phyloP scores from a whole-genome alignment of 75 land plant genomes.

The Larix kaempferi region DNA sequence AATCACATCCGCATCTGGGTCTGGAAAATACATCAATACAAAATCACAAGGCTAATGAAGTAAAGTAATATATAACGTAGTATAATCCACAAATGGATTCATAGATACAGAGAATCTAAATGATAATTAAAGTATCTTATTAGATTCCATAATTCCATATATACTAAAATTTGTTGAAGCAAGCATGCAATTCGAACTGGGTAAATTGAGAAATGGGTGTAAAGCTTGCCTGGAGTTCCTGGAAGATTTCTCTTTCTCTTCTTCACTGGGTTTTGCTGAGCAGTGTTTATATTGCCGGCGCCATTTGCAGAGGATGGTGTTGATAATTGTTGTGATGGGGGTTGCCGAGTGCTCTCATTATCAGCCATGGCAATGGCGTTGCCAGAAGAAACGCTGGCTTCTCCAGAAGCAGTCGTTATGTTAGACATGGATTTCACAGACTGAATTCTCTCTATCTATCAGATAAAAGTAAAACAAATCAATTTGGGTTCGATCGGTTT shows the following conservation, averaged over 20 bases:
- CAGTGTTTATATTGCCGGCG: conserved; percentile 3
- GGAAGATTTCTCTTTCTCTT: conserved; percentile 72
- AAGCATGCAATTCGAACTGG: too few species aligned
- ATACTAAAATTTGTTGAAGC: too few species aligned
- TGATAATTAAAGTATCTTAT: too few species aligned
- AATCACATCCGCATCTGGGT: conserved; percentile 92
- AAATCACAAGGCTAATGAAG: too few species aligned
- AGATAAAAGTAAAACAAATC: neutral
- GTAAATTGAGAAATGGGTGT: neutral
- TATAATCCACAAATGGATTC: too few species aligned
- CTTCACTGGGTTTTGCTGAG: conserved; percentile 8
- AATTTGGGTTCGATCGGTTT: conserved; percentile 2
- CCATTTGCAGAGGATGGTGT: neutral
- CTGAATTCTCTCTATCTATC: too few species aligned
- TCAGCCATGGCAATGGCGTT: conserved; percentile 5
- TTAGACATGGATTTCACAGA: conserved; percentile 21
- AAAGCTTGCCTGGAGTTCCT: conserved; percentile 50
- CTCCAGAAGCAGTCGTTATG: conserved; percentile 34
- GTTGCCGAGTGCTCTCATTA: neutral
- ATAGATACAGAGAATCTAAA: too few species aligned
- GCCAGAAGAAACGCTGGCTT: conserved; percentile 37
- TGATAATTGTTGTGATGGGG: neutral
- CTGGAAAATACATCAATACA: conserved; percentile 23
- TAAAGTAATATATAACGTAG: too few species aligned
- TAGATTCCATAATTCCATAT: too few species aligned